Evolutionary conservation across 768 basidiomycete genomes (phyloP), one percentile per base, ranked within the genome.

Genomic region (Termitomyces titanicus): DNA sequence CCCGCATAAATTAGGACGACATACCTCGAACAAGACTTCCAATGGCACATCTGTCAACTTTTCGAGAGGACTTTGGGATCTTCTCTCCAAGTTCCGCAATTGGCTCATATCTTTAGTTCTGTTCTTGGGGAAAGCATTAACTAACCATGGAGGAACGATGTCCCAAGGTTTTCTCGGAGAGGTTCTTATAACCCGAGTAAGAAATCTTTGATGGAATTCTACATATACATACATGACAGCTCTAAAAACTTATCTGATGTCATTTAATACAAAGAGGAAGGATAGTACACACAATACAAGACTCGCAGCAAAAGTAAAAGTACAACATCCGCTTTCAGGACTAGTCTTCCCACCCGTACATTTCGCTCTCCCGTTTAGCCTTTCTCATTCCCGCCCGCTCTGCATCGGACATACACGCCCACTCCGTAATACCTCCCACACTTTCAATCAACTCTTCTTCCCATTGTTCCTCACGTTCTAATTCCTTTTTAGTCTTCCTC

Each of bases 401-500:
- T 47, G 68, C 70, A 66, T 80, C 79, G 31, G 67, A 70, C 70
- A 81, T 68, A 20, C 68, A 70, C 34, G 74, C 72, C 80, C 80
- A 83, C 34, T 74, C 78, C 33, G 78, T 77, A 72, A 87, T 81
- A 17, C 88, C 89, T 11, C 88, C 88, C 3, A 88, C 73, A 40
- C 75, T 83, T 58, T 92, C 89, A 24, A 86, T 75, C 54, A 92
- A 69, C 70, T 92, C 89, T 67, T 88, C 82, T 65, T 91, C 89
- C 80, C 90, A 90, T 63, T 78, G 80, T 67, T 92, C 89, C 69
- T 92, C 89, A 63, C 80, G 70, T 63, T 84, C 81, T 22, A 88
- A 69, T 69, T 89, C 82, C 66, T 91, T 92, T 75, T 90, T 90
- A 49, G 82, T 85, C 74, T 92, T 92, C 71, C 84, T 88, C 58